Evolutionary conservation across 1,284 basidiomycete species (phyloP).

Genomic region (Tremellales sp.): DNA sequence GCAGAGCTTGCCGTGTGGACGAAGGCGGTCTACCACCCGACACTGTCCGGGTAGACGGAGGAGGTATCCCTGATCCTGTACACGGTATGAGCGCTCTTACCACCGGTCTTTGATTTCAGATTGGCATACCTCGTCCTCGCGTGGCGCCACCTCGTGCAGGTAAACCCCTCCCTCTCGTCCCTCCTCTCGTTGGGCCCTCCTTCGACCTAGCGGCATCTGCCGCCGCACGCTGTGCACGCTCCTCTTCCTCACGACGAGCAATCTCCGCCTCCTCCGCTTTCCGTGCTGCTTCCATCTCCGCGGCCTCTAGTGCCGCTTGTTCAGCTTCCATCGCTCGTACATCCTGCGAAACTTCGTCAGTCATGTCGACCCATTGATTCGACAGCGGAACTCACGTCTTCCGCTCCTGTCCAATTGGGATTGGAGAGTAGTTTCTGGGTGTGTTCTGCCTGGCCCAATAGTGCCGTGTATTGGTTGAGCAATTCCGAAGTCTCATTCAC

Average conservation of each 20-base stretch:
- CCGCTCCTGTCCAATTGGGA: slow-evolving; percentile 40
- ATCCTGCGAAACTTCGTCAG: slow-evolving; percentile 16
- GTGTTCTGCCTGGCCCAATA: slow-evolving; percentile 46
- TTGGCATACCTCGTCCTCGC: slow-evolving; percentile 12
- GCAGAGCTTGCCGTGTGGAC: slow-evolving; percentile 19
- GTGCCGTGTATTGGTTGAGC: slow-evolving; percentile 41
- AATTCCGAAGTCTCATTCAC: slow-evolving; percentile 39
- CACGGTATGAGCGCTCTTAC: too few species aligned
- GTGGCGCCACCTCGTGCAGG: background rate
- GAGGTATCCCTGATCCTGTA: slow-evolving; percentile 10
- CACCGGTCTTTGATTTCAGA: too few species aligned
- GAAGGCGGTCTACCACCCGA: background rate
- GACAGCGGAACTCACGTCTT: slow-evolving; percentile 34
- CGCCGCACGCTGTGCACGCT: slow-evolving; percentile 7
- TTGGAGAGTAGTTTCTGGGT: slow-evolving; percentile 40
- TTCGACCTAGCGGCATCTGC: slow-evolving; percentile 7
- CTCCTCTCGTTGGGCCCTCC: slow-evolving; percentile 5
- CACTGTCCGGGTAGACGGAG: slow-evolving; percentile 4
- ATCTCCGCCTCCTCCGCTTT: slow-evolving; percentile 14
- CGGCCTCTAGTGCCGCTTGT: slow-evolving; percentile 13
- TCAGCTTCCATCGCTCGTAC: slow-evolving; percentile 27
- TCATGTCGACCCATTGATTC: background rate
- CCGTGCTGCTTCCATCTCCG: slow-evolving; percentile 11
- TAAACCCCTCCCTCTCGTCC: too few species aligned
- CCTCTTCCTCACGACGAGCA: slow-evolving; percentile 23